phyloP scores from a whole-genome alignment of 1,139 yeast genomes.

The Sugiyamaella novakii region DNA sequence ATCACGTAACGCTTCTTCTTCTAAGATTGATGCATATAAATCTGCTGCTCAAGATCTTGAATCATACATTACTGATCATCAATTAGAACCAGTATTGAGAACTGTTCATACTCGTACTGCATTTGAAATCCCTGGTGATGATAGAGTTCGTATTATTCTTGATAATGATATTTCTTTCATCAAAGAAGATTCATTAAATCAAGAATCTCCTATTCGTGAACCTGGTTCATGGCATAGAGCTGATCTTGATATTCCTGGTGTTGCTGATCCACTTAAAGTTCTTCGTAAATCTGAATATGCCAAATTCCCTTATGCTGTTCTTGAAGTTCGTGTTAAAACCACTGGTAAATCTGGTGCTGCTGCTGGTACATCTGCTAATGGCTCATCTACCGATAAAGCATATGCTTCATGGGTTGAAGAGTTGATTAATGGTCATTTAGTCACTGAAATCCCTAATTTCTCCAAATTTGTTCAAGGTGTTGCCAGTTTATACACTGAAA shows the following conservation, averaged over 20 bases:
- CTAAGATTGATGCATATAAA: slow-evolving; percentile 55
- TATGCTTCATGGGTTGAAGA: slow-evolving; percentile 84
- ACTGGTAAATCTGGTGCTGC: slow-evolving; percentile 17
- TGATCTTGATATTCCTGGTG: slow-evolving; percentile 75
- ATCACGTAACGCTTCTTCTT: slow-evolving; percentile 49
- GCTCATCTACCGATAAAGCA: slow-evolving; percentile 25
- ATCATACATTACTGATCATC: slow-evolving; percentile 61
- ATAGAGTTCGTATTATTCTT: slow-evolving; percentile 81
- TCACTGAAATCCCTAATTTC: slow-evolving; percentile 87
- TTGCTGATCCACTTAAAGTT: slow-evolving; percentile 66
- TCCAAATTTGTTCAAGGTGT: slow-evolving; percentile 91
- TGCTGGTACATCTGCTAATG: slow-evolving; percentile 38
- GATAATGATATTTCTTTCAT: slow-evolving; percentile 87
- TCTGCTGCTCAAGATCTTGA: slow-evolving; percentile 61
- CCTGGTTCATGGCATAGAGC: slow-evolving; percentile 89
- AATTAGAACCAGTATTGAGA: slow-evolving; percentile 83
- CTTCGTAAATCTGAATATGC: slow-evolving; percentile 84
- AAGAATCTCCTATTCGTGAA: slow-evolving; percentile 83
- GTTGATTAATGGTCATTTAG: slow-evolving; percentile 77
- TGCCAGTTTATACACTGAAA: slow-evolving; percentile 83
- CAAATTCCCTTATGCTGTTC: slow-evolving; percentile 86
- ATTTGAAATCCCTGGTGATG: slow-evolving; percentile 97
- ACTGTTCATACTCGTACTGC: slow-evolving; percentile 90
- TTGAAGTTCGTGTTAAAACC: slow-evolving; percentile 73
- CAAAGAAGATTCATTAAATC: slow-evolving; percentile 87